Evolutionary conservation across 169 alveolate species (phyloP).

Genomic region (Cardiosporidium cionae): DNA sequence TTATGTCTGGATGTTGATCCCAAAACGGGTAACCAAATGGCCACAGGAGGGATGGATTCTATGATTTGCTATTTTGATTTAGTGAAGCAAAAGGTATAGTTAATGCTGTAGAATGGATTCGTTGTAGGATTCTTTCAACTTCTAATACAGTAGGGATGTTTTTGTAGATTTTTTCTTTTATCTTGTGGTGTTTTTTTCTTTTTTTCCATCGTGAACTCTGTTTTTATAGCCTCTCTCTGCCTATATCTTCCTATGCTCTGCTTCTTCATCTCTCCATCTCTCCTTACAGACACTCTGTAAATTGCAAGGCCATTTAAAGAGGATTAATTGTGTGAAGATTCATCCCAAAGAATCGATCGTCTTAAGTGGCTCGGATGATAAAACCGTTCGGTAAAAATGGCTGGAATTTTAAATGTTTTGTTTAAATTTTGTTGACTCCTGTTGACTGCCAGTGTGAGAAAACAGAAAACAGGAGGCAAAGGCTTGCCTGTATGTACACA

Average conservation of each 20-base stretch:
- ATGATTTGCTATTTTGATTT: slow-evolving; percentile 52
- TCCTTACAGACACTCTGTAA: slow-evolving; percentile 5
- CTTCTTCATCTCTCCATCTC: neutral
- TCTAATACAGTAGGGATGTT: neutral
- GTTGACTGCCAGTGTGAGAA: neutral
- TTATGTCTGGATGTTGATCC: slow-evolving; percentile 5
- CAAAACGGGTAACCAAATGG: slow-evolving; percentile 22
- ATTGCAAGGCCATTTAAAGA: slow-evolving; percentile 38
- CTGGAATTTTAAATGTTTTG: neutral
- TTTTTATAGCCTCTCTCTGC: slow-evolving; percentile 14
- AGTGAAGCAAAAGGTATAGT: slow-evolving; percentile 15
- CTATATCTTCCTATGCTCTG: neutral
- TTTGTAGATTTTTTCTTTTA: neutral
- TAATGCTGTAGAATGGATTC: neutral
- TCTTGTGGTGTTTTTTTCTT: neutral
- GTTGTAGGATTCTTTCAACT: neutral
- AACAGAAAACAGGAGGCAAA: neutral
- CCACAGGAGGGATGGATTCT: slow-evolving; percentile 72
- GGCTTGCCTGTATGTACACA: neutral
- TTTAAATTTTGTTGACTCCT: neutral
- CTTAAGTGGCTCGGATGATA: slow-evolving; percentile 59
- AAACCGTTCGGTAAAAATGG: slow-evolving; percentile 35
- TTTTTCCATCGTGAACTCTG: neutral
- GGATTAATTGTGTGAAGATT: slow-evolving; percentile 15
- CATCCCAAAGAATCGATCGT: slow-evolving; percentile 6